These are phyloP conservation scores for Backusella mclennaniae DNA, from an alignment of 192 early-diverging fungal species.

Conservation along the genomic window DNA sequence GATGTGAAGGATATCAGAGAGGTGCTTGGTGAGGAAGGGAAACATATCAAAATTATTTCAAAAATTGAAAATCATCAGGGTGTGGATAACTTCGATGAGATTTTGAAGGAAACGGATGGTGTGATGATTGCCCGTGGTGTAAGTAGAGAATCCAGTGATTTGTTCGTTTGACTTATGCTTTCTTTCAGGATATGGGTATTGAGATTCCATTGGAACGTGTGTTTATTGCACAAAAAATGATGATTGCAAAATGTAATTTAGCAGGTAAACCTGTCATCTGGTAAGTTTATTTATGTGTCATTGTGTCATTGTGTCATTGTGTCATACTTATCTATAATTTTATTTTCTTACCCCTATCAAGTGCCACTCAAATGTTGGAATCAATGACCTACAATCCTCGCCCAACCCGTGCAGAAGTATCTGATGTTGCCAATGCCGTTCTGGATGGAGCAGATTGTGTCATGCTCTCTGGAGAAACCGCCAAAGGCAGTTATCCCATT, in stretches of 20 bases:
- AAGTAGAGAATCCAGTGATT: background rate
- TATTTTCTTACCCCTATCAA: background rate
- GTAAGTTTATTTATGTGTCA: background rate
- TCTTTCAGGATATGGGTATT: constrained; percentile 72
- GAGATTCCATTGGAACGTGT: constrained; percentile 92
- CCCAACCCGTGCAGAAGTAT: constrained; percentile 93
- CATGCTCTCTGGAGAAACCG: constrained; percentile 95
- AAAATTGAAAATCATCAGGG: constrained; percentile 97
- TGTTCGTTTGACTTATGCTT: background rate
- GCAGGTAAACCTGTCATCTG: constrained; percentile 90
- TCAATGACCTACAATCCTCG: constrained; percentile 90
- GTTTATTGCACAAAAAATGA: constrained; percentile 91
- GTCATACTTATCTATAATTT: background rate
- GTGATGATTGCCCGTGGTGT: constrained; percentile 93
- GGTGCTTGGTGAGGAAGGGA: constrained; percentile 71
- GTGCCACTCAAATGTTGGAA: constrained; percentile 96
- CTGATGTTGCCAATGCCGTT: constrained; percentile 94
- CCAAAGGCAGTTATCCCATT: constrained; percentile 84
- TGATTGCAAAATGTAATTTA: constrained; percentile 93
- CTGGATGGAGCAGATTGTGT: constrained; percentile 93
- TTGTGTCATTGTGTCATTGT: background rate
- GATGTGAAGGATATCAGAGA: constrained; percentile 87
- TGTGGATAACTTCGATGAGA: constrained; percentile 92
- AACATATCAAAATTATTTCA: constrained; percentile 88
- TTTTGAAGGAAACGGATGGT: constrained; percentile 85